Evolutionary conservation across 2,329 filamentous ascomycete genomes (phyloP).

Genomic region (Colletotrichum gigasporum): DNA sequence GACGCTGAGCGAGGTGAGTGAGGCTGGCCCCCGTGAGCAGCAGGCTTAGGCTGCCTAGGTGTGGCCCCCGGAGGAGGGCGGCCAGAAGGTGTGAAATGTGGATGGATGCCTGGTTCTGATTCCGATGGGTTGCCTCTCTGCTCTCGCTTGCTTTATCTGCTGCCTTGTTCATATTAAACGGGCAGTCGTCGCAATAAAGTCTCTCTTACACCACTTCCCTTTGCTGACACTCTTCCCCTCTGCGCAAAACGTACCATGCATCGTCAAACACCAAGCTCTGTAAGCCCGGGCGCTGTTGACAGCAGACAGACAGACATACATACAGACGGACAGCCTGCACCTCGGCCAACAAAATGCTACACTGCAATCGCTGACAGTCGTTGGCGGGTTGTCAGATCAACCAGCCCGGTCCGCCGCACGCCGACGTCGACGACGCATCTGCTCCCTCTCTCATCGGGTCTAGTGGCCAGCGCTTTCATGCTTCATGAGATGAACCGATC

Average conservation of each 20-base stretch:
- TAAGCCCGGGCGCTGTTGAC: too few relatives aligned
- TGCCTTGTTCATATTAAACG: not conserved
- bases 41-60: not conserved
- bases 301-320: not conserved
- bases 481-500: conserved; percentile 10
- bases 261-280: not conserved
- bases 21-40: too few relatives aligned
- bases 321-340: not conserved
- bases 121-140: not conserved
- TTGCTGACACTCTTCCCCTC: not conserved
- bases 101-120: conserved; percentile 5
- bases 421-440: not conserved
- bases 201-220: not conserved
- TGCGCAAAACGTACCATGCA: conserved; percentile 1
- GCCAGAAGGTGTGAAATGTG: not conserved
- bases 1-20: too few relatives aligned
- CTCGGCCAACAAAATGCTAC: not conserved
- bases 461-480: not conserved
- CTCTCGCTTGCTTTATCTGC: not conserved
- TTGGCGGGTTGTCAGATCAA: not conserved
- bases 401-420: not conserved
- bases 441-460: not conserved
- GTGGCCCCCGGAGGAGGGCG: too few relatives aligned
- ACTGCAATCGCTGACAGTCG: too few relatives aligned
- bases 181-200: not conserved